Evolutionary conservation across 2,329 filamentous ascomycete genomes (phyloP).

Genomic region (Emmonsiellopsis sp.): DNA sequence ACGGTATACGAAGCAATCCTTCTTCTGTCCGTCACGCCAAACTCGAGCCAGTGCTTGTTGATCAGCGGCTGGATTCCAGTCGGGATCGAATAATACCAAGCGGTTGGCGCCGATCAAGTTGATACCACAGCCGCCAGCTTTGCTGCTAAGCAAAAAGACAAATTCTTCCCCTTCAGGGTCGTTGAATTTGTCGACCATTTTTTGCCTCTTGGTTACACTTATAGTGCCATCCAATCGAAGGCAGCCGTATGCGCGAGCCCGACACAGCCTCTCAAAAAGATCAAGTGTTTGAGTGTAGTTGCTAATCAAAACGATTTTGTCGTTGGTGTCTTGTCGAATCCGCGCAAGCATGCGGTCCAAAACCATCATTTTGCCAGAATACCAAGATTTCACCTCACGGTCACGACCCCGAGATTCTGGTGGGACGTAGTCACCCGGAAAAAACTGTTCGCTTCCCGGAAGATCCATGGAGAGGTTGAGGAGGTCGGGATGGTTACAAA

Average conservation of each 20-base stretch:
- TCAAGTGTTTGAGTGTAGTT: constrained; percentile 97
- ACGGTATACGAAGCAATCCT: constrained; percentile 98
- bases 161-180: constrained; percentile 84
- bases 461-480: constrained; percentile 75
- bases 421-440: constrained; percentile 78
- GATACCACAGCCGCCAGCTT: constrained; percentile 92
- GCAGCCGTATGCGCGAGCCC: constrained; percentile 71
- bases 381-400: constrained; percentile 87
- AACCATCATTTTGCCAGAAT: constrained; percentile 96
- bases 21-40: constrained; percentile 98
- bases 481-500: constrained; percentile 95
- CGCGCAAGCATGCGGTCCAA: constrained; percentile 96
- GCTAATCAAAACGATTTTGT: constrained; percentile 98
- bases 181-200: constrained; percentile 96
- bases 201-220: constrained; percentile 95
- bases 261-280: constrained; percentile 85
- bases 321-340: constrained; percentile 91
- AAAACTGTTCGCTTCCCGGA: constrained; percentile 73
- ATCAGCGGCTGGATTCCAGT: constrained; percentile 97
- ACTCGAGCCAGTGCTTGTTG: constrained; percentile 95
- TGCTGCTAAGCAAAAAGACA: constrained; percentile 90
- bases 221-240: constrained; percentile 92
- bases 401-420: constrained; percentile 83
- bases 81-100: constrained; percentile 89
- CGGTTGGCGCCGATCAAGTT: constrained; percentile 93